Conservation (phyloP, 768 basidiomycete genomes). For the Suillus paluster region DNA sequence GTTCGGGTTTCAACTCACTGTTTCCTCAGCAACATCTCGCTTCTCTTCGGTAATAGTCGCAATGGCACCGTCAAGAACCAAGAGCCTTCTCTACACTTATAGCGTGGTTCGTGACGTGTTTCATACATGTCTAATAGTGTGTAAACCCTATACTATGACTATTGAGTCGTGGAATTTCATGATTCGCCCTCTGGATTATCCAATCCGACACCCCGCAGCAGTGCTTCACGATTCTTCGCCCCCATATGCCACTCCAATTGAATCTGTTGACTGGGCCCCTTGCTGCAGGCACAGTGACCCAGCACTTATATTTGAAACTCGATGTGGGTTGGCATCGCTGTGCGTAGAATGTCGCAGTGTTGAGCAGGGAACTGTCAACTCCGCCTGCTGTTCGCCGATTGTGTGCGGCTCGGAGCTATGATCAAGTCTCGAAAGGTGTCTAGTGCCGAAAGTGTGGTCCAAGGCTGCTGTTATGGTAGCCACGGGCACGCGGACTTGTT, state of each 20-base stretch:
- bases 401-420: slow-evolving; percentile 21
- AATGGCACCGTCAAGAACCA: neutral
- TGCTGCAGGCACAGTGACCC: slow-evolving; percentile 24
- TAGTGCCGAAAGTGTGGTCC: slow-evolving; percentile 27
- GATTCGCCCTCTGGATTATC: neutral
- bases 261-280: slow-evolving; percentile 14
- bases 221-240: slow-evolving; percentile 23
- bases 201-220: neutral
- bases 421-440: slow-evolving; percentile 19
- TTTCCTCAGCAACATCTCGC: slow-evolving; percentile 61
- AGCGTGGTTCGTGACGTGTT: neutral
- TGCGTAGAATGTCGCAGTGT: neutral
- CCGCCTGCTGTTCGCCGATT: slow-evolving; percentile 9
- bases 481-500: slow-evolving; percentile 34
- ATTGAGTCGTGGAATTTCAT: neutral
- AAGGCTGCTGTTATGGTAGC: slow-evolving; percentile 45
- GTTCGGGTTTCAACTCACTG: slow-evolving; percentile 1
- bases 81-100: neutral
- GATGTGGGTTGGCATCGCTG: slow-evolving; percentile 14
- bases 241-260: slow-evolving; percentile 31
- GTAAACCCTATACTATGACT: neutral
- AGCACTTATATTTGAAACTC: slow-evolving; percentile 35
- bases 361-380: slow-evolving; percentile 2
- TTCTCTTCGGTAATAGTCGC: slow-evolving; percentile 48
- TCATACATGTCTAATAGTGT: neutral